Conservation (phyloP, 345 rosid genomes). For the Brassica cretica region DNA sequence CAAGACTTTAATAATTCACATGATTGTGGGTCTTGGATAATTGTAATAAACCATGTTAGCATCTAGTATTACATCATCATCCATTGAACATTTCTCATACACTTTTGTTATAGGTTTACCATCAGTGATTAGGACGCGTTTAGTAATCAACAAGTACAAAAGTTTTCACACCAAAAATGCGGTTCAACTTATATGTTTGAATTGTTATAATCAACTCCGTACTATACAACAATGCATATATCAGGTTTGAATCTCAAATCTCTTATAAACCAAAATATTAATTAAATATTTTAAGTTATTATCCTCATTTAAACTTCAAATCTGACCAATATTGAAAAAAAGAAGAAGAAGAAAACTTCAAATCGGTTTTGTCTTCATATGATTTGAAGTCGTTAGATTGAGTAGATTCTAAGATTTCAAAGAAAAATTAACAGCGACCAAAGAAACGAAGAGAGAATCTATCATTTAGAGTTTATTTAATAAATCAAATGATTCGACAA, state of each 20-base stretch:
- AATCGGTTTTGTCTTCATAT: neutral
- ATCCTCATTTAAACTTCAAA: neutral
- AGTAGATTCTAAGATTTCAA: conserved; percentile 17
- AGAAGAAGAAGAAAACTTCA: neutral
- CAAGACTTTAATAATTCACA: conserved; percentile 17
- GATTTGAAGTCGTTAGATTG: conserved; percentile 16
- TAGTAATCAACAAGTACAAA: neutral
- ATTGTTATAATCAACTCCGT: neutral
- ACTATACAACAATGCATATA: neutral
- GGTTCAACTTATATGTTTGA: neutral
- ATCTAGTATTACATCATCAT: conserved; percentile 27
- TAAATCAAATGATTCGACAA: conserved; percentile 19
- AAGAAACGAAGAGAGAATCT: conserved; percentile 21
- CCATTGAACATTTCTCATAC: conserved; percentile 18
- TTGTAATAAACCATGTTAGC: conserved; percentile 7
- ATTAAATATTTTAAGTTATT: neutral
- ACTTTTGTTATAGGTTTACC: neutral
- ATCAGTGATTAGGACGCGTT: neutral
- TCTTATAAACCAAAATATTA: neutral
- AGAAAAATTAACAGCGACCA: conserved; percentile 12
- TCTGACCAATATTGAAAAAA: neutral
- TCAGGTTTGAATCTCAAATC: neutral
- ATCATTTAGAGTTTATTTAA: conserved; percentile 3
- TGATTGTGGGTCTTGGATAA: conserved; percentile 24
- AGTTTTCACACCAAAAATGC: neutral